Evolutionary conservation across 2,329 filamentous ascomycete species (phyloP), one percentile per base, ranked within the genome.

Genomic region (Aspergillus pseudonomiae): DNA sequence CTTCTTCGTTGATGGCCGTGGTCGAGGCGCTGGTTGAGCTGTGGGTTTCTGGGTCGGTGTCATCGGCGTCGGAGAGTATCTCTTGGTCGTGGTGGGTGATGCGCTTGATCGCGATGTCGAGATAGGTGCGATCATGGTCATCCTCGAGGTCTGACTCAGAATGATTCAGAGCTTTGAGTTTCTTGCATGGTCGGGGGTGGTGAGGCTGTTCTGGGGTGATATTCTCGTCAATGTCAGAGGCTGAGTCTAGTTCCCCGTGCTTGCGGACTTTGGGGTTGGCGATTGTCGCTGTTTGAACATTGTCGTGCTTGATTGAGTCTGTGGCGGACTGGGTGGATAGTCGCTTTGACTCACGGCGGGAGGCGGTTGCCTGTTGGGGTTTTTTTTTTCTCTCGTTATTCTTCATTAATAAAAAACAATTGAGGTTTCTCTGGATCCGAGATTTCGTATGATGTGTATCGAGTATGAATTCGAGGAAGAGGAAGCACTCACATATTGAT

Each of bases 401-500:
- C 7, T 52, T n/a, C 28, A 3, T 34, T 28, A 16, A 5, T 9
- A 4, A 32, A 19, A 4, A 32, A 19, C 21, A 12, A 24, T 24
- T 6, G 24, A 48, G 2, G 12, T 48, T 48, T 26, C 12, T 48
- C 45, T n/a, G 2, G 6, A 16, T 41, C 16, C 16, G 9, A 16
- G 16, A 9, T 41, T 41, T 9, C 34, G 34, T 36, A 36, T 36
- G 14, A 36, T 36, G 1, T n/a, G 16, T 19, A 41, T 16, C 34
- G 16, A 32, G 2, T 28, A 21, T 21, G 43, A 36, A 41, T 19
- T 2, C 21, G 30, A 28, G 21, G 21, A 4, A 50, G 32, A 30
- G 6, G 59, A n/a, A 52, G 6, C 7, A 60, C 66, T 66, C 59
- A 70, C 66, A 9, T 56, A 46, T 28, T 63, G 34, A 16, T 69